Evolutionary conservation across 768 basidiomycete species (phyloP), one percentile per base, ranked within the genome.

Genomic region (Podaxis sp.): DNA sequence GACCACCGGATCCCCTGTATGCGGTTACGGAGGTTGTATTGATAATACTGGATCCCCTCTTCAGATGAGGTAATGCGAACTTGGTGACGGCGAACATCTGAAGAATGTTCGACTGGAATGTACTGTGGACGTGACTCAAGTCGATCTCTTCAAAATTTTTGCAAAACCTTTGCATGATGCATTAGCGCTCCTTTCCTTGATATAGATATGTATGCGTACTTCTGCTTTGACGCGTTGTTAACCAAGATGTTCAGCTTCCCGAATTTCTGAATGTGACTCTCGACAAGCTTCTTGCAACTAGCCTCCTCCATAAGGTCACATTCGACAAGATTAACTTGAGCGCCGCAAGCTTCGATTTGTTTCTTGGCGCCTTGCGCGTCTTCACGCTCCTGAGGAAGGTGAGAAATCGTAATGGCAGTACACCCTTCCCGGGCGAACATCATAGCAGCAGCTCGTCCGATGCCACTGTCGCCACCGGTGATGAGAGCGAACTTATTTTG

Each of bases 11-110:
- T 11, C 74, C 76, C 61, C 74, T 77, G 70, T 82, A 82, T 13
- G 81, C 82, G 0, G 84, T 84, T 29, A 88, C 85, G 4, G 80
- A 82, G 3, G 85, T 80, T 4, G 85, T 85, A 71, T 86, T 85
- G 77, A 89, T 83, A 69, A 88, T 87, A 33, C 76, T 75, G 2
- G 79, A 73, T 1, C 87, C 85, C 46, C 82, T 80, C 66, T 82
- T 82, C 73, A 87, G 76, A 71, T 87, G 81, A 17, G 86, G 85
- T 15, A 86, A 69, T 13, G 85, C 80, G 65, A 74, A 80, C 69
- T 84, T 85, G 27, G 83, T 79, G 24, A 86, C 61, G 0, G 81
- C 83, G 63, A 88, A 82, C 84, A 83, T 85, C 65, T 79, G 78
- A 49, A 88, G 63, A 67, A 87, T 85, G 74, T 89, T 88, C 55